These are phyloP conservation scores for Suhomyces ambrosiae DNA, from an alignment of 1,139 yeast genomes.

Conservation along the genomic window DNA sequence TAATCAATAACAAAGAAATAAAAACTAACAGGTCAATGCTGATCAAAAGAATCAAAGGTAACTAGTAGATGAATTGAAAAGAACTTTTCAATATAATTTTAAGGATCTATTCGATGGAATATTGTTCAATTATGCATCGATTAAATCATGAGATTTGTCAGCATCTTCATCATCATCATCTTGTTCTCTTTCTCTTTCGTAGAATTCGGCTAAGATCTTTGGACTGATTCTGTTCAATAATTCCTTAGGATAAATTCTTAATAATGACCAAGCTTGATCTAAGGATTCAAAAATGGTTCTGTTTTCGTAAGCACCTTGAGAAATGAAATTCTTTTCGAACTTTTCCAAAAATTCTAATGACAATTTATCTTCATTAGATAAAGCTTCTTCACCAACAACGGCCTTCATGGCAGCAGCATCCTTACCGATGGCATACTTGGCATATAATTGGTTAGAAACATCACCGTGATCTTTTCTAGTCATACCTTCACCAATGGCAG, in stretches of 20 bases:
- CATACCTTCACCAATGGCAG: conserved; percentile 99
- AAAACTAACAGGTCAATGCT: conserved; percentile 12
- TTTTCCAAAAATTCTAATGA: conserved; percentile 96
- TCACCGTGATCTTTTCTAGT: conserved; percentile 99
- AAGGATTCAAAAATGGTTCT: conserved; percentile 92
- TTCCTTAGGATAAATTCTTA: conserved; percentile 98
- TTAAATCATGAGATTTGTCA: conserved; percentile 37
- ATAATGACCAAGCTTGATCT: conserved; percentile 96
- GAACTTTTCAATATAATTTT: conserved; percentile 9
- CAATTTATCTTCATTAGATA: conserved; percentile 94
- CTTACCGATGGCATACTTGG: conserved; percentile 98
- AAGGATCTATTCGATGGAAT: not conserved
- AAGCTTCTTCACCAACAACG: conserved; percentile 99
- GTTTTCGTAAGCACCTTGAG: conserved; percentile 96
- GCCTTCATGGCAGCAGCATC: conserved; percentile 99
- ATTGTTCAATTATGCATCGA: conserved; percentile 49
- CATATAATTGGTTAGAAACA: conserved; percentile 97
- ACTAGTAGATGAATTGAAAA: conserved; percentile 13
- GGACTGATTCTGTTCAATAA: conserved; percentile 98
- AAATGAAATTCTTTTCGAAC: conserved; percentile 91
- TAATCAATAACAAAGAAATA: conserved; percentile 14
- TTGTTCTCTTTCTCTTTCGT: conserved; percentile 77
- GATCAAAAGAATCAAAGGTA: conserved; percentile 11
- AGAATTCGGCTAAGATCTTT: conserved; percentile 91
- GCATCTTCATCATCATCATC: conserved; percentile 54